Percentiles rank a stretch among this genome's conserved stretches.
Conservation (phyloP, 495 filamentous ascomycete genomes). For the Aspergillus heteromorphus region DNA sequence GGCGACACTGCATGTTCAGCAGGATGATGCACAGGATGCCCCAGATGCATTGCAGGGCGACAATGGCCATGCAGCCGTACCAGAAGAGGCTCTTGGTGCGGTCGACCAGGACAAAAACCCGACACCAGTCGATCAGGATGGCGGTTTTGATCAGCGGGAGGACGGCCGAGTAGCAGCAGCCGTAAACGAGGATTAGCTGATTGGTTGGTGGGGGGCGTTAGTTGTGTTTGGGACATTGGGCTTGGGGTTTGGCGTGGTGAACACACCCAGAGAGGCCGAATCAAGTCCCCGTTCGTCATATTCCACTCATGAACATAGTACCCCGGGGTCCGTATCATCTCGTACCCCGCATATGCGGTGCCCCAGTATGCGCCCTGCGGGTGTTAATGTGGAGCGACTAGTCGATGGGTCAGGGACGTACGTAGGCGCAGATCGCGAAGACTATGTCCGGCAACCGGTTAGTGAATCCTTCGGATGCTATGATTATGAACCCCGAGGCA, state of each 20-base stretch:
- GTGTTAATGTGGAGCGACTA: neutral
- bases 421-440: slow-evolving; percentile 17
- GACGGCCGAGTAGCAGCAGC: slow-evolving; percentile 18
- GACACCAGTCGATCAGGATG: slow-evolving; percentile 20
- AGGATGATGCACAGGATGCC: slow-evolving; percentile 14
- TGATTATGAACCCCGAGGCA: too few species aligned
- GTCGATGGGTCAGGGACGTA: neutral
- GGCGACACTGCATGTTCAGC: slow-evolving; percentile 17
- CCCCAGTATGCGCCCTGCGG: slow-evolving; percentile 21
- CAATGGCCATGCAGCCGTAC: slow-evolving; percentile 15
- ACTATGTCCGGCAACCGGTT: neutral
- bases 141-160: slow-evolving; percentile 19
- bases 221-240: too few species aligned
- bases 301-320: slow-evolving; percentile 23
- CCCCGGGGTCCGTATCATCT: slow-evolving; percentile 14
- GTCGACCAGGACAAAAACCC: slow-evolving; percentile 17
- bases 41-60: slow-evolving; percentile 15
- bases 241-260: neutral
- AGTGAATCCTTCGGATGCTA: neutral
- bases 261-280: slow-evolving; percentile 14
- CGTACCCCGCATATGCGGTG: slow-evolving; percentile 17
- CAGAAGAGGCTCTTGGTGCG: slow-evolving; percentile 15
- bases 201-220: neutral
- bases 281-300: slow-evolving; percentile 13
- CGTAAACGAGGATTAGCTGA: slow-evolving; percentile 19